Evolutionary conservation across 2,329 filamentous ascomycete genomes (phyloP), one percentile per base, ranked within the genome.

Genomic region (Ophiocordyceps sinensis): DNA sequence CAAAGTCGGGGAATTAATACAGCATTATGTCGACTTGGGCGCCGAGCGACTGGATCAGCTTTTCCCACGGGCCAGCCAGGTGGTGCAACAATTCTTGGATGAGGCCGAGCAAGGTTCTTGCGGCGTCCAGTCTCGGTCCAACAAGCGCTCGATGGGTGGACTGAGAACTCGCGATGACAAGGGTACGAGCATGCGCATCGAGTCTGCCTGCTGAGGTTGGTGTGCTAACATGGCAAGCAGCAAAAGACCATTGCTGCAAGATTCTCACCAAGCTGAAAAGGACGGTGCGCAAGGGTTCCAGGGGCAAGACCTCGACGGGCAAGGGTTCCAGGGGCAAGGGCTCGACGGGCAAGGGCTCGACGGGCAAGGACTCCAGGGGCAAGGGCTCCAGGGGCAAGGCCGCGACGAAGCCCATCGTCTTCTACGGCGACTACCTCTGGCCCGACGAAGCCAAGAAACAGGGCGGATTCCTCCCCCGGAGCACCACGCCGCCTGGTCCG

Each of bases 381-480:
- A n/a, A n/a, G n/a, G n/a, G n/a, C n/a, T n/a, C n/a, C n/a, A n/a
- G n/a, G n/a, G n/a, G n/a, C n/a, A n/a, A n/a, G n/a, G n/a, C n/a
- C n/a, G n/a, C n/a, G 17, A 6, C 29, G 36, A 28, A 21, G 21
- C 15, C n/a, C 32, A 5, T 43, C 4, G 21, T 43, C 17, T 43
- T 43, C 28, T 37, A 37, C 38, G 38, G 37, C 21, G 34, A 40
- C 35, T 43, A 28, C 23, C 32, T 43, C n/a, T n/a, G n/a, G n/a
- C n/a, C n/a, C n/a, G 38, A 37, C 2, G 41, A 43, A 38, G 41
- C 34, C n/a, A 40, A 40, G 29, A 17, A 12, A 5, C 41, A 40
- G 15, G 17, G 26, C 10, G 39, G 39, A 17, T 40, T 40, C 32
- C 32, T 40, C 10, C 9, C 39, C 1, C 14, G 32, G 12, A 21